Conservation (phyloP, 2,329 filamentous ascomycete species). For the Diaporthe citri region DNA sequence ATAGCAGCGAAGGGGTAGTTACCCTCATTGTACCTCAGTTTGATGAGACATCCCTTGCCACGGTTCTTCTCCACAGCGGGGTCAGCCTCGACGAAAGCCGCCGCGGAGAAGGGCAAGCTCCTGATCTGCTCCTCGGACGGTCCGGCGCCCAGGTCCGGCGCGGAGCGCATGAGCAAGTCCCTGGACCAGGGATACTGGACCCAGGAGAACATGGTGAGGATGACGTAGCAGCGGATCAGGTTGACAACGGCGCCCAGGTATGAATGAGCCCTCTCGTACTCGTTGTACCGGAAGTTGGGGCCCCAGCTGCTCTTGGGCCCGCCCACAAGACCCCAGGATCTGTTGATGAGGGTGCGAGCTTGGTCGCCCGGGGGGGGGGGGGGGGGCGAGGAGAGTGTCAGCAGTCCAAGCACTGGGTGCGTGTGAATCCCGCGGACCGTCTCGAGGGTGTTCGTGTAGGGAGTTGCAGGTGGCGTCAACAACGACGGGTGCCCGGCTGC, state of each 20-base stretch:
- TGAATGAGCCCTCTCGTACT: constrained; percentile 39
- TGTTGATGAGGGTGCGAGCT: constrained; percentile 38
- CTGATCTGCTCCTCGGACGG: constrained; percentile 37
- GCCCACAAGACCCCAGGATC: constrained; percentile 37
- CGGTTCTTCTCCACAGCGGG: constrained; percentile 2
- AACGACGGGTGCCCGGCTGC: constrained; percentile 23
- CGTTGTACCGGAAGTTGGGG: constrained; percentile 39
- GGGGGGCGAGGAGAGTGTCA: constrained; percentile 36
- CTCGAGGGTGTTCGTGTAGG: constrained; percentile 24
- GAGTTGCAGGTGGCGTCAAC: constrained; percentile 9
- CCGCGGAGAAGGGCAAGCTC: constrained; percentile 38
- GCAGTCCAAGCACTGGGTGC: constrained; percentile 34
- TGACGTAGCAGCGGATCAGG: constrained; percentile 36
- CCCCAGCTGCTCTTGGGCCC: constrained; percentile 38
- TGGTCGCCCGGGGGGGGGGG: constrained; percentile 37
- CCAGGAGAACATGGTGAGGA: constrained; percentile 34
- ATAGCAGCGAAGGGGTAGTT: constrained; percentile 28
- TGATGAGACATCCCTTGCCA: constrained; percentile 26
- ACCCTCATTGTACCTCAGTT: constrained; percentile 12
- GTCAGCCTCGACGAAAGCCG: constrained; percentile 36
- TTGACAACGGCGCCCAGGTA: constrained; percentile 34
- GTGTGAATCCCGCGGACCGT: constrained; percentile 30
- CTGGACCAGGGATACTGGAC: constrained; percentile 38
- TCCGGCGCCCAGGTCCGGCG: constrained; percentile 31
- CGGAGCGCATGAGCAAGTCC: constrained; percentile 32